Evolutionary conservation across 2,329 filamentous ascomycete species (phyloP).

Genomic region (Colletotrichum sp.): DNA sequence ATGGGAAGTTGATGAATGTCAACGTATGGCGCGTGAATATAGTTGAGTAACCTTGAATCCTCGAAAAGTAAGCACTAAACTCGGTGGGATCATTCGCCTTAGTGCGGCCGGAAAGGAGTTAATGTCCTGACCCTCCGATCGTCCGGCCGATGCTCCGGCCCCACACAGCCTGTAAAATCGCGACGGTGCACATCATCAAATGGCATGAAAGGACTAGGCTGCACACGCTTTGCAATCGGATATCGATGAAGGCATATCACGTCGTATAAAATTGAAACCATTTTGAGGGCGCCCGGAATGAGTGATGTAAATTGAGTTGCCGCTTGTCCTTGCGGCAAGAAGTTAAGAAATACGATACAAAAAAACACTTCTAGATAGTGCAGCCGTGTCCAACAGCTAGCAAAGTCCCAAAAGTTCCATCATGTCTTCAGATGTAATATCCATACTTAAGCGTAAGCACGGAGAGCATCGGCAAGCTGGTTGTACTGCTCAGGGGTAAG

Average conservation of each 20-base stretch:
- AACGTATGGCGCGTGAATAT: not conserved
- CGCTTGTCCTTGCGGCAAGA: not conserved
- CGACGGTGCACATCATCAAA: not conserved
- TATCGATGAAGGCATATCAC: not conserved
- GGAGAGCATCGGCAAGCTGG: constrained; percentile 18
- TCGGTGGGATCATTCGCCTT: not conserved
- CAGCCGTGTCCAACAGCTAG: not conserved
- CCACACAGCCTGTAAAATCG: not conserved
- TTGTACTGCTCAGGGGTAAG: constrained; percentile 29
- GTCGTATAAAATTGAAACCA: not conserved
- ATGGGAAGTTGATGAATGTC: not conserved
- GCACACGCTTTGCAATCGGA: not conserved
- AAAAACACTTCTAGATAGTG: not conserved
- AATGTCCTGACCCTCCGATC: not conserved
- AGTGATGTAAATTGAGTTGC: not conserved
- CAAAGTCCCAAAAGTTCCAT: not conserved
- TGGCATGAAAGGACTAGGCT: no score
- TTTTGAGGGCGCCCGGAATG: not conserved
- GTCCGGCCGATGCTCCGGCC: not conserved
- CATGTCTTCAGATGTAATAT: not conserved
- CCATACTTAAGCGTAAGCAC: not conserved
- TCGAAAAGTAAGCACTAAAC: not conserved
- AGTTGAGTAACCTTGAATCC: not conserved
- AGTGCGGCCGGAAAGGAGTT: not conserved
- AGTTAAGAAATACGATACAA: not conserved